Conservation (phyloP, 169 alveolate species). For the Cryptosporidium sp. region DNA sequence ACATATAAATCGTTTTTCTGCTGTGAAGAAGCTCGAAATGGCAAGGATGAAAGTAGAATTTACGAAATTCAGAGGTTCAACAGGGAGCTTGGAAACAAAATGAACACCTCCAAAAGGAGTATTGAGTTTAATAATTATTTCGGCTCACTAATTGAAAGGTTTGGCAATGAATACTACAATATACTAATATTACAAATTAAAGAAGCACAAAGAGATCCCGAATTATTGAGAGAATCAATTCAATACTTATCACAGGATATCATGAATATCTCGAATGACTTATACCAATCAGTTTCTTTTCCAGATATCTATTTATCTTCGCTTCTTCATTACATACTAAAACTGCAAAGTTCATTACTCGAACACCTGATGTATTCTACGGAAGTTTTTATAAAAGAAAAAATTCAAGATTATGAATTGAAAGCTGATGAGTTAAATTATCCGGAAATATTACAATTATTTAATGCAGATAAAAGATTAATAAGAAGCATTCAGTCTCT, state of each 20-base stretch:
- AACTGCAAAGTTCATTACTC: conserved; percentile 33
- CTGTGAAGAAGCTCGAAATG: neutral
- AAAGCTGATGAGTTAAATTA: conserved; percentile 41
- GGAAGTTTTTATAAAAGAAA: conserved; percentile 18
- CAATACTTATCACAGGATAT: conserved; percentile 54
- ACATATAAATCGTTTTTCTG: conserved; percentile 57
- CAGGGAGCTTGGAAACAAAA: neutral
- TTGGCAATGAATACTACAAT: conserved; percentile 40
- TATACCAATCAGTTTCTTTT: conserved; percentile 18
- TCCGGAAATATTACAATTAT: conserved; percentile 16
- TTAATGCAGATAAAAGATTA: conserved; percentile 14
- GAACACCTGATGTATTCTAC: conserved; percentile 18
- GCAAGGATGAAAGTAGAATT: neutral
- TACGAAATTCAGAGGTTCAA: neutral
- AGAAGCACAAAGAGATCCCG: conserved; percentile 31
- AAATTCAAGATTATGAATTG: conserved; percentile 51
- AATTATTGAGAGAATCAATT: conserved; percentile 58
- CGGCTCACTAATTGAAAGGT: conserved; percentile 21
- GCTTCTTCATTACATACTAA: conserved; percentile 43
- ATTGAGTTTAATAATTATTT: conserved; percentile 10
- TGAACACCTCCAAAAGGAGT: neutral
- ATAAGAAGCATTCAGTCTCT: conserved; percentile 16
- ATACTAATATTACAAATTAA: neutral
- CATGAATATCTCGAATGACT: conserved; percentile 13
- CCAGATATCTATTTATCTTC: conserved; percentile 62